phyloP scores from a whole-genome alignment of 306 rosid genomes.

The Prunus armeniaca region DNA sequence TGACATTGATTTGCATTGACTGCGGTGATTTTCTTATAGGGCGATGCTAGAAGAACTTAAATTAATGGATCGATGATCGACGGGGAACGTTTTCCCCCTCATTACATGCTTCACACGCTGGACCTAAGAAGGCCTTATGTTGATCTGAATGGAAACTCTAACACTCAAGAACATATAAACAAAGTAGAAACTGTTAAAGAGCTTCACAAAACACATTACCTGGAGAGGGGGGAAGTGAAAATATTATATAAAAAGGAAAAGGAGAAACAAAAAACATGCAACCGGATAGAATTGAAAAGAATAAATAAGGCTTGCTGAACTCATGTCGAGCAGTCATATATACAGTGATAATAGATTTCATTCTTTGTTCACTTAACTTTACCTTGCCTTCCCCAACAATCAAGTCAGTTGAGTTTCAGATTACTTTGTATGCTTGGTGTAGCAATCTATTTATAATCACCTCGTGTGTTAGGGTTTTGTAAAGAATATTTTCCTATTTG shows the following conservation, averaged over 20 bases:
- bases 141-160: background rate
- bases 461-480: no score
- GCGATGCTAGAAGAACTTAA: background rate
- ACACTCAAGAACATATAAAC: background rate
- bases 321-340: conserved; percentile 32
- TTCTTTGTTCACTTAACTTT: conserved; percentile 46
- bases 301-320: conserved; percentile 28
- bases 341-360: conserved; percentile 34
- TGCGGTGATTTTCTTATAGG: no score
- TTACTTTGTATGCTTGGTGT: no score
- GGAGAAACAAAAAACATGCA: conserved; percentile 3
- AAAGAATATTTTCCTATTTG: no score
- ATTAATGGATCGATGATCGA: background rate
- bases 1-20: no score
- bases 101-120: background rate
- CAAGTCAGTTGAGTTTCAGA: conserved; percentile 24
- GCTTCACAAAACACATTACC: conserved; percentile 1
- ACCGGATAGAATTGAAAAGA: conserved; percentile 26
- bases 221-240: conserved; percentile 9
- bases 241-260: background rate
- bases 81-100: background rate
- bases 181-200: conserved; percentile 3
- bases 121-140: background rate
- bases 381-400: conserved; percentile 62
- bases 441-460: no score